Base-by-base conservation (phyloP, 2,329 filamentous ascomycete species). In the Colletotrichum lindemuthianum region DNA sequence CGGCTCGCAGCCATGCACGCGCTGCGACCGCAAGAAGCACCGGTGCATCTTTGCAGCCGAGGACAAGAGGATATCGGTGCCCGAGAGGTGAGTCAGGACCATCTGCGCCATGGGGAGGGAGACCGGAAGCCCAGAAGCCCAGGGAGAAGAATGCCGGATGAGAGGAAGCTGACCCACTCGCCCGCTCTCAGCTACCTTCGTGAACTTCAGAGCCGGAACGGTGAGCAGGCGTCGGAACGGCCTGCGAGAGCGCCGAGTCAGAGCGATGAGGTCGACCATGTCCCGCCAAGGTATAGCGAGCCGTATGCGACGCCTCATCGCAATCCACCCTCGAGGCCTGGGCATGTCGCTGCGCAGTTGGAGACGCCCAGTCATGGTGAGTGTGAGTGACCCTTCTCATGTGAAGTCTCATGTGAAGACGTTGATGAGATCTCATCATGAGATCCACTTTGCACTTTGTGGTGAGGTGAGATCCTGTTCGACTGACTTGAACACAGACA, bases 11-110 rank as follows among this genome's bases (percentile, higher is more conserved):
- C 69, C 69, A 10, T 70, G 69, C 16, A 57, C 64, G n/a, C 61
- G 69, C 15, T 72, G 60, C 66, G 70, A 49, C 8, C 58, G 49
- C 45, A 67, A 52, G 58, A 73, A 60, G 63, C 63, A 69, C 54
- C 33, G 60, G 9, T 70, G 69, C 65, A 59, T 67, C 41, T 70
- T 70, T 51, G 58, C 68, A 11, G 67, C 58, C 8, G 69, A 70
- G 58, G 63, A 61, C 24, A 69, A 69, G 44, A 59, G 69, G 32
- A 64, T 70, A 47, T 70, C 69, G 16, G 65, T 70, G 11, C 67
- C 68, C 16, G 69, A 70, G 40, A 68, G 68, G 69, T 70, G 58
- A 65, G 61, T 65, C 61, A 4, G 24, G 24, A 5, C 24, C 4
- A 24, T 24, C 24, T 4, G 48, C 54, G 43, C 16, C 10, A 51